Evolutionary conservation across 1,284 basidiomycete species (phyloP).

Genomic region (Cutaneotrichosporon sp.): DNA sequence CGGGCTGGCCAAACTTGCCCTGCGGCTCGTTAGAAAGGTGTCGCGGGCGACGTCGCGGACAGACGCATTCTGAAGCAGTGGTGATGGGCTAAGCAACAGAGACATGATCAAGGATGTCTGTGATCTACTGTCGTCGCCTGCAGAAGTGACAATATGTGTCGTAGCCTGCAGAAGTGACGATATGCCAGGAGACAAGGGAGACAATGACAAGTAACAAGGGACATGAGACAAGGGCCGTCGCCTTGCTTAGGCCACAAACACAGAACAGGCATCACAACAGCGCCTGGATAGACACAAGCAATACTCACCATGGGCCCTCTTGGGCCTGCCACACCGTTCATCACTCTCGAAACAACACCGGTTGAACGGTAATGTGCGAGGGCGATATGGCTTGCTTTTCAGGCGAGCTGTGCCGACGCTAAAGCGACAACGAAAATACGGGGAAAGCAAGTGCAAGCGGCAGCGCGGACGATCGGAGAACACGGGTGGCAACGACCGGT

Average conservation of each 20-base stretch:
- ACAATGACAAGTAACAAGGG: too few species aligned
- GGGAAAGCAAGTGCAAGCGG: neutral
- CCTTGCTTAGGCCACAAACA: too few species aligned
- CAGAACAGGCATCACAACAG: too few species aligned
- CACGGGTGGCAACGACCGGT: slow-evolving; percentile 5
- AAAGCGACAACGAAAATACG: neutral
- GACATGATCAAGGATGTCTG: neutral
- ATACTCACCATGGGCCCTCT: slow-evolving; percentile 26
- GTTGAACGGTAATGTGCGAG: neutral
- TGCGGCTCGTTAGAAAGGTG: slow-evolving; percentile 3
- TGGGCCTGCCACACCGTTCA: slow-evolving; percentile 34
- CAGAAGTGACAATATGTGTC: too few species aligned
- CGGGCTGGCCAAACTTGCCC: slow-evolving; percentile 55
- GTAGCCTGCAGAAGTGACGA: too few species aligned
- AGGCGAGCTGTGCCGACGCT: neutral
- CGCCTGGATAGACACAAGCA: neutral
- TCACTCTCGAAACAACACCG: slow-evolving; percentile 5
- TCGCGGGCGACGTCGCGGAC: too few species aligned
- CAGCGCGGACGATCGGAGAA: neutral
- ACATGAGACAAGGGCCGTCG: too few species aligned
- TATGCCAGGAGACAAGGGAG: too few species aligned
- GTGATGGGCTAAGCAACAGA: neutral
- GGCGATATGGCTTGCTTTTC: neutral
- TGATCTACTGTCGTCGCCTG: too few species aligned
- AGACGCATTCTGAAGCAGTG: neutral